Evolutionary conservation across 495 filamentous ascomycete species (phyloP), one percentile per base, ranked within the genome.

Genomic region (Letharia lupina): DNA sequence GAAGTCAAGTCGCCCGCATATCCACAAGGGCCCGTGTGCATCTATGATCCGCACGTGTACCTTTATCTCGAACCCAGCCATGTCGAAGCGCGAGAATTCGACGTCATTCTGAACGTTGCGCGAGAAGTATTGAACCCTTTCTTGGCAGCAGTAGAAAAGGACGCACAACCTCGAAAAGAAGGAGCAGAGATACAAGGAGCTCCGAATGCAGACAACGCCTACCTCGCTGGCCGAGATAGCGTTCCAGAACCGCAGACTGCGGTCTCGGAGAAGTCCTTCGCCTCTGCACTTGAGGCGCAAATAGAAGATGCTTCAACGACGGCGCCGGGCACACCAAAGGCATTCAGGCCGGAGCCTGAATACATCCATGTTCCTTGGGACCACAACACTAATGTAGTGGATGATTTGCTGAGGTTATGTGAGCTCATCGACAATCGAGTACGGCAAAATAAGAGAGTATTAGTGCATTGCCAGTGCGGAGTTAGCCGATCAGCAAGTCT

Each of bases 311-410:
- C 71, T 54, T 42, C 71, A 64, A 66, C 77, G 77, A 69, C 81
- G 73, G 62, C 73, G n/a, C 82, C 83, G 8, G 83, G 81, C 13
- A 88, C 86, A 2, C 87, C 89, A 4, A 86, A 82, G 72, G 78
- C 71, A n/a, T 75, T 73, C 12, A 78, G 77, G 50, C 73, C 70
- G 28, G 77, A 85, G 35, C 94, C 94, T 3, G 94, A 98, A 74
- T 98, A 98, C 73, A 86, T 98, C 61, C 94, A 98, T 73, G 89
- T 98, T 58, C 88, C 85, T 4, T 98, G 94, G 94, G 95, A 98
- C 69, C 94, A 98, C 76, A 97, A 98, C 71, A 96, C 93, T 1
- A 91, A 96, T 67, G 96, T 98, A 66, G 85, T 93, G 20, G 86
- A 89, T 33, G 94, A 98, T 72, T 77, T 98, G 40, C 86, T 88